Conservation (phyloP, 306 rosid species). For the Lablab purpureus region DNA sequence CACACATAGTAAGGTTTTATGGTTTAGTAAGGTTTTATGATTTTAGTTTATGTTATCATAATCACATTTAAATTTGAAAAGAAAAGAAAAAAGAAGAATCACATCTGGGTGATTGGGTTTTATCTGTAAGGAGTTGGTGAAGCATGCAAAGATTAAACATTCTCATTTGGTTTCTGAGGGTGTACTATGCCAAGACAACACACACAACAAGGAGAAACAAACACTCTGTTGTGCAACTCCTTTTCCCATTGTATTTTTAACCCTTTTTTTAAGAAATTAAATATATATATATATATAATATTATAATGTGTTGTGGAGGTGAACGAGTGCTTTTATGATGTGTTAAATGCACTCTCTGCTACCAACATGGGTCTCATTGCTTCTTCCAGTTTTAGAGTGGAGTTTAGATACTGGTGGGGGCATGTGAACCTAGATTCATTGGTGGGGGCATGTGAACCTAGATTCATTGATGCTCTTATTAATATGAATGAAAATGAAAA, state of each 20-base stretch:
- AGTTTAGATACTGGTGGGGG: constrained; percentile 19
- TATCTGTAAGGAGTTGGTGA: constrained; percentile 53
- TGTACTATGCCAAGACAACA: not conserved
- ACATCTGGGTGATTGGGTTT: constrained; percentile 33
- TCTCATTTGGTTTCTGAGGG: constrained; percentile 51
- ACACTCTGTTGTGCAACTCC: constrained; percentile 33
- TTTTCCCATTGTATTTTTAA: constrained; percentile 17
- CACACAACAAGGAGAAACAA: constrained; percentile 6
- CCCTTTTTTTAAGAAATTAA: not conserved
- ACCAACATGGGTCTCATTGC: constrained; percentile 19
- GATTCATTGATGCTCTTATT: no score
- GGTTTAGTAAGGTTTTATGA: no score
- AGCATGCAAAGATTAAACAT: constrained; percentile 69
- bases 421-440: constrained; percentile 26
- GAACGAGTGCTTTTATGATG: constrained; percentile 20
- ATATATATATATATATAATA: no score
- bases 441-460: no score
- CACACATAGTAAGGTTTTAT: no score
- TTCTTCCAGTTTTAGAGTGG: no score
- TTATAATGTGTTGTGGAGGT: not conserved
- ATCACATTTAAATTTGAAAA: constrained; percentile 32
- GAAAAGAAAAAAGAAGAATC: not conserved
- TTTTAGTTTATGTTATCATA: no score
- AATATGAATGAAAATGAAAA: not conserved
- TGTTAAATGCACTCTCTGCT: constrained; percentile 41